These are phyloP conservation scores for Eimeria necatrix DNA, from an alignment of 169 alveolate genomes.

Conservation along the genomic window DNA sequence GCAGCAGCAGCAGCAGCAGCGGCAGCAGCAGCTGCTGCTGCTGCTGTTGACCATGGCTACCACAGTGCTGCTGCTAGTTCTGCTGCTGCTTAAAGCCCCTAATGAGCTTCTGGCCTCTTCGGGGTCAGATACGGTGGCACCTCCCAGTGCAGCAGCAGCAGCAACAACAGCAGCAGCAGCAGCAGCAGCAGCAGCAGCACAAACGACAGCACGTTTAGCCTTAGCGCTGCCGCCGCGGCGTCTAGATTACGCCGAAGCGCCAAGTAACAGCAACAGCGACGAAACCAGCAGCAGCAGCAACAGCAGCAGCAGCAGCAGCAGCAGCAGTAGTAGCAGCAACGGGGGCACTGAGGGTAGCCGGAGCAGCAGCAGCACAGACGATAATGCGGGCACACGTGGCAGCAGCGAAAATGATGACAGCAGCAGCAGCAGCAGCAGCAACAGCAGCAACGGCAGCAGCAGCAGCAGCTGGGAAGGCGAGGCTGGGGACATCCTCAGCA, in stretches of 20 bases:
- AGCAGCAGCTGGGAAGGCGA: background rate
- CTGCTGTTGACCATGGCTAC: background rate
- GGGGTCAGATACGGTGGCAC: no score
- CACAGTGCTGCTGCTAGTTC: no score
- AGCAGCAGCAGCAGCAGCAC: no score
- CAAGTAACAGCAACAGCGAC: background rate
- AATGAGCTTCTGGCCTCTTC: no score
- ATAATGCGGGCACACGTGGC: background rate
- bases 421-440: constrained; percentile 44
- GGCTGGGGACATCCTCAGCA: constrained; percentile 33
- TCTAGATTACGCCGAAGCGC: background rate
- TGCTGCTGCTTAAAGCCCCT: no score
- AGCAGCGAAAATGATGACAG: background rate
- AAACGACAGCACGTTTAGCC: no score
- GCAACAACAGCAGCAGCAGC: no score
- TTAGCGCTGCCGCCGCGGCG: background rate
- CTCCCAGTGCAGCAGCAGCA: no score
- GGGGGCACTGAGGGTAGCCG: background rate
- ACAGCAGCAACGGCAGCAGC: background rate
- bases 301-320: background rate
- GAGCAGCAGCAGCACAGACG: background rate
- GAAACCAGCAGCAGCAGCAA: background rate
- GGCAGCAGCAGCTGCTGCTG: background rate
- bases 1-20: background rate
- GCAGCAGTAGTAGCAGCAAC: background rate